Evolutionary conservation across 163 green algal species (phyloP), one percentile per base, ranked within the genome.

Genomic region (Coccomyxa subellipsoidea): DNA sequence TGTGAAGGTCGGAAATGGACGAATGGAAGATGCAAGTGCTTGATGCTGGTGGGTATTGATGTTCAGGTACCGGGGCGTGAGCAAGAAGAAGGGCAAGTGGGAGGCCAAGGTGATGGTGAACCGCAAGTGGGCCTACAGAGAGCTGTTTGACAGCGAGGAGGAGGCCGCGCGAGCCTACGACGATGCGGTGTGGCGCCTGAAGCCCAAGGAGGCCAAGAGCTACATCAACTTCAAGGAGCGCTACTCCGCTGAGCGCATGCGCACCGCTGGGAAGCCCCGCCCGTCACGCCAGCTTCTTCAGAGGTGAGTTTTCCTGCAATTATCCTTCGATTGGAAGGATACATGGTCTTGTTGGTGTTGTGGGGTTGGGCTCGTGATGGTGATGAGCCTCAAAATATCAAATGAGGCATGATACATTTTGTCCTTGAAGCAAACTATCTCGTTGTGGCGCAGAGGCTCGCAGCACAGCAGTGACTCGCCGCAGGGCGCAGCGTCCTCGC

Each of bases 41-140:
- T 81, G 39, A 72, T 27, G 2, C 37, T 0, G 15, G 23, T 79
- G 10, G 8, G 10, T 59, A 2, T 59, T 59, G 4, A 59, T 59
- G 47, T 27, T 75, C 85, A 88, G 82, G 78, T 95, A 86, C 89
- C 77, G 90, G 10, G 92, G 92, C 18, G 92, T 95, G 35, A 90
- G 82, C 77, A 90, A 91, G 82, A 95, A 95, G 86, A 95, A 94
- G 87, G 92, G 91, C 35, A 88, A 88, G 70, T 95, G 92, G 92
- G 92, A 95, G 88, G 92, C 92, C 72, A 95, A 94, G 89, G 91
- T 95, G 39, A 94, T 95, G 91, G 89, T 95, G 82, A 93, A 94
- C 86, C 84, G 91, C n/a, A 90, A 91, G 80, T 95, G 91, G 91
- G 91, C 91, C 0, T 95, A 94, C 88, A 83, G 90, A 27, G 90